Conservation (phyloP, 2,329 filamentous ascomycete genomes). For the Sarocladium brachiariae region DNA sequence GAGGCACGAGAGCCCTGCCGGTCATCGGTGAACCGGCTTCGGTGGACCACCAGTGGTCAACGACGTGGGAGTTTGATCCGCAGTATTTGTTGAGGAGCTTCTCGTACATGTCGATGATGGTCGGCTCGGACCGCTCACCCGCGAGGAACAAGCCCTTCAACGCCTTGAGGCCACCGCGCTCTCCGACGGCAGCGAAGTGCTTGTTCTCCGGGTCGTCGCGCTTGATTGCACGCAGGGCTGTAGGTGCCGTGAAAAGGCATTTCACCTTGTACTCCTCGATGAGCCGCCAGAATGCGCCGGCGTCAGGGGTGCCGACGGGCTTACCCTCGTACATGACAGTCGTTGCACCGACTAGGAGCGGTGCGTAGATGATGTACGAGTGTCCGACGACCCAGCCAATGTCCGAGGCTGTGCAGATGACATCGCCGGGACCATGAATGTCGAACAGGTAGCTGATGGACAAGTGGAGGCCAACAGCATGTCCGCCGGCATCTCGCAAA, state of each 20-base stretch:
- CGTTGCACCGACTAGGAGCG: constrained; percentile 75
- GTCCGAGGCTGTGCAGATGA: constrained; percentile 67
- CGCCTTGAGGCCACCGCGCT: constrained; percentile 61
- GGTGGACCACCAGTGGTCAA: constrained; percentile 58
- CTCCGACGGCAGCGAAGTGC: constrained; percentile 55
- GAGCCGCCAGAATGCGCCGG: constrained; percentile 82
- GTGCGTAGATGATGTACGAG: constrained; percentile 84
- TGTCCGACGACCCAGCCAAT: constrained; percentile 73
- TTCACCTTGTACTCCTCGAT: constrained; percentile 81
- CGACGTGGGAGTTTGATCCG: constrained; percentile 48
- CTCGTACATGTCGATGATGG: constrained; percentile 76
- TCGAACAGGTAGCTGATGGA: constrained; percentile 79
- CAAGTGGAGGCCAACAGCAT: constrained; percentile 77
- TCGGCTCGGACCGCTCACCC: constrained; percentile 83
- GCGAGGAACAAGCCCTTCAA: constrained; percentile 76
- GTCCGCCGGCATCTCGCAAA: constrained; percentile 73
- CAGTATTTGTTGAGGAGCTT: constrained; percentile 61
- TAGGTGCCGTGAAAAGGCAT: constrained; percentile 79
- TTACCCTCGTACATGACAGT: constrained; percentile 94
- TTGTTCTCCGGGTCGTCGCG: constrained; percentile 74
- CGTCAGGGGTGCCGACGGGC: constrained; percentile 80
- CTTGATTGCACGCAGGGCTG: constrained; percentile 77
- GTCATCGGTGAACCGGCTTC: constrained; percentile 54
- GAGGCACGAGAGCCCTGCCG: constrained; percentile 47
- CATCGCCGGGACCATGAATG: constrained; percentile 76